These are phyloP conservation scores for Capsicum pubescens DNA, from an alignment of 257 asterid genomes.

Conservation along the genomic window DNA sequence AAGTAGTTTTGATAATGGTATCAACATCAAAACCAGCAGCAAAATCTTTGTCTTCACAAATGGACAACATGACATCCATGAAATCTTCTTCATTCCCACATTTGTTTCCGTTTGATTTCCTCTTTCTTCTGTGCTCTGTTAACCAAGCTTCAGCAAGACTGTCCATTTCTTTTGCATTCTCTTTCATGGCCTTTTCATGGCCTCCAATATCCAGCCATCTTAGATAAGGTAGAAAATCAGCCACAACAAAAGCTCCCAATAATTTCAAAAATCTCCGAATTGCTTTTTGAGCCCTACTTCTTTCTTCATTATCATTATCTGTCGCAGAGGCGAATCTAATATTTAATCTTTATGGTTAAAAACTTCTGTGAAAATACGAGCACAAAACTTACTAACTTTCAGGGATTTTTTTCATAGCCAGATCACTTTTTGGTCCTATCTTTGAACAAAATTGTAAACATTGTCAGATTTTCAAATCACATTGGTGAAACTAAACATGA, in stretches of 20 bases:
- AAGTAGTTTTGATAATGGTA: conserved; percentile 40
- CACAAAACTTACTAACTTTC: no score
- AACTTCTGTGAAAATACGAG: no score
- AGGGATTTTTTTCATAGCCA: no score
- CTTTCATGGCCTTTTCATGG: conserved; percentile 38
- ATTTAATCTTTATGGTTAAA: conserved; percentile 11
- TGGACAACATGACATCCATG: conserved; percentile 37
- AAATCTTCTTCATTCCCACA: conserved; percentile 29
- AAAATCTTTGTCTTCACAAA: not conserved
- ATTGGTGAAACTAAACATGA: no score
- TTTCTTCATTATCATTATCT: conserved; percentile 7
- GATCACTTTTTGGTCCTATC: no score
- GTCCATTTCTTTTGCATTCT: conserved; percentile 34
- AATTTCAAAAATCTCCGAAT: conserved; percentile 32
- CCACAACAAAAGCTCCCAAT: conserved; percentile 27
- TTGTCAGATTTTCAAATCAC: no score
- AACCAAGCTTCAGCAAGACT: conserved; percentile 35
- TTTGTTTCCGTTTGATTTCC: no score
- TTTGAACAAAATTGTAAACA: no score
- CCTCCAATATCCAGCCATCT: conserved; percentile 45
- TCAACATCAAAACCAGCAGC: conserved; percentile 32
- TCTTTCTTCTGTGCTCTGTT: conserved; percentile 32
- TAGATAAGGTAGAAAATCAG: conserved; percentile 38
- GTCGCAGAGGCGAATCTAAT: not conserved
- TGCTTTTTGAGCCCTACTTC: conserved; percentile 28